Conservation (phyloP, 2,329 filamentous ascomycete species). For the Ophiognomonia clavigignenti-juglandacearum region DNA sequence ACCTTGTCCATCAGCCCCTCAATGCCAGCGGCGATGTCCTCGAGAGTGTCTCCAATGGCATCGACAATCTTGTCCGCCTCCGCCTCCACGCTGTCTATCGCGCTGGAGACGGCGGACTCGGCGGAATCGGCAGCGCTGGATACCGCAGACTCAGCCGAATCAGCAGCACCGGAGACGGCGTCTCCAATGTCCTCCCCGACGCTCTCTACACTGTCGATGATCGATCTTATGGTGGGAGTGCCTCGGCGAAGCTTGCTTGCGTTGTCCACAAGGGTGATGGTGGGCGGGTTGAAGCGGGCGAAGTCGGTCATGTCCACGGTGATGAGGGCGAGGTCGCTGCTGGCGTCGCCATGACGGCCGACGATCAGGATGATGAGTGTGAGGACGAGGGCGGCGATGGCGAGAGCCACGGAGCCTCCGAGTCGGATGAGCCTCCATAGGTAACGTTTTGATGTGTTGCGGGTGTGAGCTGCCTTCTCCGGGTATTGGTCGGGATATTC, state of each 20-base stretch:
- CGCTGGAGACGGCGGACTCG: neutral
- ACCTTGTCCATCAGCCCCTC: conserved; percentile 14
- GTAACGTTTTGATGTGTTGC: conserved; percentile 2
- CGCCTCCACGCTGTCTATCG: too few relatives aligned
- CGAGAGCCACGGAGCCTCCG: conserved; percentile 3
- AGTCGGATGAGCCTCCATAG: conserved; percentile 11
- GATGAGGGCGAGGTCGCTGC: conserved; percentile 11
- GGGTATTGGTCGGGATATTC: neutral
- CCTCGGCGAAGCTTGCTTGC: conserved; percentile 9
- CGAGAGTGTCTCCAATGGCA: conserved; percentile 13
- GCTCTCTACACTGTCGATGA: conserved; percentile 3
- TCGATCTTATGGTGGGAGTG: neutral
- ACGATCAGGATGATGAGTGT: conserved; percentile 12
- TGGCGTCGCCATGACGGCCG: conserved; percentile 9
- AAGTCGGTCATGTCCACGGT: conserved; percentile 16
- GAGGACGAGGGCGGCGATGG: conserved; percentile 10
- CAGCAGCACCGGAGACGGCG: conserved; percentile 4
- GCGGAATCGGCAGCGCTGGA: conserved; percentile 5
- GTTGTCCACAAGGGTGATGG: conserved; percentile 10
- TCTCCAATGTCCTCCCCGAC: conserved; percentile 1
- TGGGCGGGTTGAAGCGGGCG: conserved; percentile 7
- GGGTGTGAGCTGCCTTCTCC: neutral
- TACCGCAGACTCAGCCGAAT: neutral
- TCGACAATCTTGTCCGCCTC: conserved; percentile 14
- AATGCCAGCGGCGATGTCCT: conserved; percentile 11